Conservation (phyloP, 2,329 filamentous ascomycete genomes). For the Botryotinia globosa region DNA sequence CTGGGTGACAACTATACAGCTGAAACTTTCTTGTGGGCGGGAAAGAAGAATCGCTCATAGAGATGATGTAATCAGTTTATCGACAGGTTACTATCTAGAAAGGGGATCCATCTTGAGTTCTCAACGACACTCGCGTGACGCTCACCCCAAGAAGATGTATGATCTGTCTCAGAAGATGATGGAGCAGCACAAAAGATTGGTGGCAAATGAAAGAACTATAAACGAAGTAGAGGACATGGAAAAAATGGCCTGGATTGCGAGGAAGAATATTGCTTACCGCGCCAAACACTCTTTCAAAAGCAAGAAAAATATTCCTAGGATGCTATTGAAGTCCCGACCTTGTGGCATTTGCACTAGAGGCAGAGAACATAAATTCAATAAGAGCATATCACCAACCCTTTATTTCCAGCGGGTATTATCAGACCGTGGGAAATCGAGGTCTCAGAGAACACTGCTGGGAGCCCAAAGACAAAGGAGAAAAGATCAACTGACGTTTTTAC, state of each 20-base stretch:
- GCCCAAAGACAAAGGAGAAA: background rate
- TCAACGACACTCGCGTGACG: no score
- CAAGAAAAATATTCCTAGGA: background rate
- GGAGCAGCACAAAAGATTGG: background rate
- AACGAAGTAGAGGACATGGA: no score
- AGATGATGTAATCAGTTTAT: background rate
- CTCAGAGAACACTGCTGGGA: background rate
- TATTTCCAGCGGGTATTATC: background rate
- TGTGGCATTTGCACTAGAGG: background rate
- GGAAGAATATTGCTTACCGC: background rate
- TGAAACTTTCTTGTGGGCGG: background rate
- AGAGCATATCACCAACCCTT: background rate
- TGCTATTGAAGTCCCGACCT: background rate
- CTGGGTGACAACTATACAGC: background rate
- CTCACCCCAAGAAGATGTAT: background rate
- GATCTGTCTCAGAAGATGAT: background rate
- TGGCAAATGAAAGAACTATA: background rate
- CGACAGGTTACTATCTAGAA: background rate
- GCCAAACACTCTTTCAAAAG: background rate
- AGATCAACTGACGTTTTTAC: background rate
- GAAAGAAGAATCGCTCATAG: background rate
- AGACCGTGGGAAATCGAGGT: background rate
- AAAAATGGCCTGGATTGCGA: background rate
- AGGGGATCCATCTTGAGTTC: background rate
- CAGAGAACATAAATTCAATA: background rate